phyloP scores from a whole-genome alignment of 2,329 filamentous ascomycete genomes.

The Colletotrichum sp. region DNA sequence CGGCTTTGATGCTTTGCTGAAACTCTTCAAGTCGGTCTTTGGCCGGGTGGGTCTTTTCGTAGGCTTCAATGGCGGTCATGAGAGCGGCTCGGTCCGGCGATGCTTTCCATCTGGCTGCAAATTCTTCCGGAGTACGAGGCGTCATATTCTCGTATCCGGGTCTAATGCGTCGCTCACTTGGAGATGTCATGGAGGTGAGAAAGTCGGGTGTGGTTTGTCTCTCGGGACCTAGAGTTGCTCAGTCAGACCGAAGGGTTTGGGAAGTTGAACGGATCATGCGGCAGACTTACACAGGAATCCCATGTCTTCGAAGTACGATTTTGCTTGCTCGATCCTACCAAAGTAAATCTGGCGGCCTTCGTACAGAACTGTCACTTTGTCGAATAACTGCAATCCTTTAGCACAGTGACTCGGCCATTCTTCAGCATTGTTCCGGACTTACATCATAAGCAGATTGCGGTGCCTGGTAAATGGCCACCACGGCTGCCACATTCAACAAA shows the following conservation, averaged over 20 bases:
- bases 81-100: background rate
- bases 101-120: conserved; percentile 32
- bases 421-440: background rate
- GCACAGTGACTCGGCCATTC: too few species aligned
- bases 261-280: fast-evolving
- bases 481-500: conserved; percentile 17
- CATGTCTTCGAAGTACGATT: conserved; percentile 64
- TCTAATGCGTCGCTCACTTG: conserved; percentile 66
- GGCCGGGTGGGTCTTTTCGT: background rate
- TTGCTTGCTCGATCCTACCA: conserved; percentile 62
- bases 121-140: conserved; percentile 65
- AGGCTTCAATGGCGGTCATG: background rate
- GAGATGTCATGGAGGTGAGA: conserved; percentile 72
- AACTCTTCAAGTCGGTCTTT: conserved; percentile 19
- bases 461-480: conserved; percentile 25
- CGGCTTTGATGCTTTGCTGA: conserved; percentile 9
- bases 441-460: conserved; percentile 25
- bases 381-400: conserved; percentile 45
- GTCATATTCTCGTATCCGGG: conserved; percentile 53
- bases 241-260: background rate
- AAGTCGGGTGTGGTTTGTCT: conserved; percentile 73
- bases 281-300: conserved; percentile 48
- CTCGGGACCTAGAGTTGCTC: conserved; percentile 26
- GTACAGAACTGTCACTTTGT: conserved; percentile 68
- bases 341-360: conserved; percentile 73